Evolutionary conservation across 108 stramenopile genomes (phyloP), one percentile per base, ranked within the genome.

Genomic region (Ochromonas danica): DNA sequence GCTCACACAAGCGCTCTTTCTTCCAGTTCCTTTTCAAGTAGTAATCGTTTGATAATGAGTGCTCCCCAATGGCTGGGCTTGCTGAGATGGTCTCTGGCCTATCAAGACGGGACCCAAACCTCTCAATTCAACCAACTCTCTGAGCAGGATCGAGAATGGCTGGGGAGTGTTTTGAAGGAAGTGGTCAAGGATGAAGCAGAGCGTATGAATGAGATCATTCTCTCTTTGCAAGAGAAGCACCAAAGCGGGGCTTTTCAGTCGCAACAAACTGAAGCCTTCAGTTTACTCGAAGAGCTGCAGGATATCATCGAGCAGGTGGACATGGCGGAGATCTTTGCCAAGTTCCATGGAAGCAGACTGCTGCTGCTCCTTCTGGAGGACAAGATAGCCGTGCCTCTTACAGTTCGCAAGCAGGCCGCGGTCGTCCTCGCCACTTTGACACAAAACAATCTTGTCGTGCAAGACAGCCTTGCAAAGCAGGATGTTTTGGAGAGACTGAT

Each of bases 261-360:
- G 10, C 17, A 70, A 10, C 17, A 70, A 70, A 31, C 10, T 17
- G 39, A 70, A 70, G 40, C 10, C 67, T 14, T 22, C 40, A 10
- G 10, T 22, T 22, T 70, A 10, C 40, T 70, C 17, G 67, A 70
- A 22, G 67, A 70, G 14, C 39, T 40, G 36, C 67, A 22, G 17
- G 67, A 70, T 31, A 70, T 70, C 17, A 22, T 70, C 14, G 67
- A 70, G 39, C 67, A 70, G 22, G 40, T 70, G 40, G 67, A 70
- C 67, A 70, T 70, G 67, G 67, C 67, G 36, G 14, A 70, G 36
- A 22, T 70, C 36, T 70, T 70, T 70, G 67, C 40, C 67, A 70
- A 70, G 33, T 10, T 70, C 33, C 17, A 31, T 31, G 67, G 67
- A 14, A 17, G 36, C 33, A 22, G 33, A 40, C 10, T 40, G 10